Percentiles rank a stretch among this genome's conserved stretches.
phyloP scores from a whole-genome alignment of 345 rosid species.

The Boechera retrofracta region DNA sequence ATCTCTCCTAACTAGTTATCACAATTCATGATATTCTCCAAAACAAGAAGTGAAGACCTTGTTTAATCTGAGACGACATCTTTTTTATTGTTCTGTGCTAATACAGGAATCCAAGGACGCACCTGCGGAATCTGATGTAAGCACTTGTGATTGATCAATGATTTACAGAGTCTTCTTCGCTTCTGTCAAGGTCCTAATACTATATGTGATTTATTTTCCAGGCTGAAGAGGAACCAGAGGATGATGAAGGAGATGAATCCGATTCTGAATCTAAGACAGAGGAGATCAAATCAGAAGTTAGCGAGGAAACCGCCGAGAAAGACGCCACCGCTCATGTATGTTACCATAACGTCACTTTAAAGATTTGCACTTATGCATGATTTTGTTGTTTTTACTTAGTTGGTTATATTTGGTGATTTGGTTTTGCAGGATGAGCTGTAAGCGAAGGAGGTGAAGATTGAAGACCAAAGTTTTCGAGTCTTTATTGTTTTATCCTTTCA shows the following conservation, averaged over 20 bases:
- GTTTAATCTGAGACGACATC: conserved; percentile 59
- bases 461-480: conserved; percentile 33
- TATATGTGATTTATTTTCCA: conserved; percentile 34
- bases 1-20: conserved; percentile 43
- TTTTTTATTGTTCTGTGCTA: conserved; percentile 33
- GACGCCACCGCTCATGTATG: conserved; percentile 60
- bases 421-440: conserved; percentile 70
- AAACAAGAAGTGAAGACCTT: background rate
- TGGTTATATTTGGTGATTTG: background rate
- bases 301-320: conserved; percentile 31
- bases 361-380: background rate
- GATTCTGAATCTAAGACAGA: conserved; percentile 59
- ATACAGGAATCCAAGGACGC: conserved; percentile 73
- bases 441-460: conserved; percentile 17
- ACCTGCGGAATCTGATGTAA: conserved; percentile 79
- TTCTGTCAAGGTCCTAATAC: conserved; percentile 6
- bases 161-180: background rate
- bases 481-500: conserved; percentile 1
- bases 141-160: conserved; percentile 24
- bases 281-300: conserved; percentile 43
- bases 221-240: conserved; percentile 50
- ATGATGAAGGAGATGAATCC: conserved; percentile 53
- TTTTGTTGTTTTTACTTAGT: background rate
- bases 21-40: background rate
- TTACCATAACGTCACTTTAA: background rate